These are phyloP conservation scores for Vachellia pachyceras DNA, from an alignment of 306 rosid species.

Conservation along the genomic window DNA sequence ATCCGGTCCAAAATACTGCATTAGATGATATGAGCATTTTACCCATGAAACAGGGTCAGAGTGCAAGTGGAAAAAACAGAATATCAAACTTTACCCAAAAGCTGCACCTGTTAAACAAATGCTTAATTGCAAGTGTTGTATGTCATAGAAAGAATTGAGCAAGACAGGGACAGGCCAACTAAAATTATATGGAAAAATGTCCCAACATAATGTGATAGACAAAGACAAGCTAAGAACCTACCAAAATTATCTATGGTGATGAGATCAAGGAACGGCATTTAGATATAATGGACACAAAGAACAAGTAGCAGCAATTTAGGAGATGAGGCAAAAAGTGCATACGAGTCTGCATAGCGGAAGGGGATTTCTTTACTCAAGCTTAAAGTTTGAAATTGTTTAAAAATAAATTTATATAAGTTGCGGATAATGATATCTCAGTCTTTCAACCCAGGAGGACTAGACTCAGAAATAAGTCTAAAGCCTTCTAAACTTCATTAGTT, in stretches of 20 bases:
- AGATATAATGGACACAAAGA: neutral
- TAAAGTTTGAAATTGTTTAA: neutral
- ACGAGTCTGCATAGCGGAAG: neutral
- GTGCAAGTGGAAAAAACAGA: conserved; percentile 6
- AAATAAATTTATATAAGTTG: neutral
- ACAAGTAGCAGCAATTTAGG: neutral
- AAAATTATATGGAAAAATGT: neutral
- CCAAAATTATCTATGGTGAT: neutral
- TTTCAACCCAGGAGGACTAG: neutral
- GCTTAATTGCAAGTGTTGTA: neutral
- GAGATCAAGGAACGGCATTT: neutral
- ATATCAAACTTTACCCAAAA: neutral
- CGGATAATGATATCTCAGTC: neutral
- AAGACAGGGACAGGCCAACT: neutral
- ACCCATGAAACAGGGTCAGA: conserved; percentile 7
- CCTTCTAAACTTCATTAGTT: neutral
- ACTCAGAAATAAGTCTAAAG: neutral
- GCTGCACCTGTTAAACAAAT: neutral
- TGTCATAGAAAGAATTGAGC: neutral
- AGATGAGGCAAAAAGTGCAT: neutral
- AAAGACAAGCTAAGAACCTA: neutral
- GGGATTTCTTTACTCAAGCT: neutral
- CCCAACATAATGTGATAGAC: neutral
- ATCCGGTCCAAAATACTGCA: neutral
- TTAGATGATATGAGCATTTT: neutral